Conservation (phyloP, 139 green algal genomes). For the Chlamydomonas asymmetrica region DNA sequence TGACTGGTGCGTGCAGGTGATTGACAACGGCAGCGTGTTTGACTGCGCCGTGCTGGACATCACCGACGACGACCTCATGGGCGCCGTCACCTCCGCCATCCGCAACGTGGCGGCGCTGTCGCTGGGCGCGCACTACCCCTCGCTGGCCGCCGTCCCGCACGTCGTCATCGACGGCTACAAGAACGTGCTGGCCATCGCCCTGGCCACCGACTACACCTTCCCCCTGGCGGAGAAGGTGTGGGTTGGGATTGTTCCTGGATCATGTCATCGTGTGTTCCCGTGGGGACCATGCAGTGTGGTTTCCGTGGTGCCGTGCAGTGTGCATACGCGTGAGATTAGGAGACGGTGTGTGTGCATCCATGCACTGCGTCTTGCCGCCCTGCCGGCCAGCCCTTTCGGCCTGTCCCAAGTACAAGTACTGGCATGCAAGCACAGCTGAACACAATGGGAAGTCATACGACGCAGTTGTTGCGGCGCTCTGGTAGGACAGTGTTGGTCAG, state of each 20-base stretch:
- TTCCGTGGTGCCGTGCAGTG: neutral
- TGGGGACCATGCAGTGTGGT: too few relatives aligned
- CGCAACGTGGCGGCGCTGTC: slow-evolving; percentile 87
- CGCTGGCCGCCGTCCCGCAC: slow-evolving; percentile 90
- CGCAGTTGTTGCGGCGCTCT: too few relatives aligned
- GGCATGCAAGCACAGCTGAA: too few relatives aligned
- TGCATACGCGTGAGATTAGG: too few relatives aligned
- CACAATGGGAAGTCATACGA: too few relatives aligned
- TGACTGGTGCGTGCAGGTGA: slow-evolving; percentile 64
- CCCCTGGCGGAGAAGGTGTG: slow-evolving; percentile 86
- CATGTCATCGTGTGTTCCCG: neutral
- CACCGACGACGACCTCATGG: slow-evolving; percentile 89
- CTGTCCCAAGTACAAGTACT: neutral
- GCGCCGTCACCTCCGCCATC: slow-evolving; percentile 66
- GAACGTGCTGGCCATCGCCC: slow-evolving; percentile 94
- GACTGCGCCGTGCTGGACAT: slow-evolving; percentile 92
- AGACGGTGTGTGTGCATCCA: neutral
- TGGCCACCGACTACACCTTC: slow-evolving; percentile 95
- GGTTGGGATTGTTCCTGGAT: neutral
- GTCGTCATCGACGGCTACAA: slow-evolving; percentile 98
- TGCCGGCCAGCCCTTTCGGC: neutral
- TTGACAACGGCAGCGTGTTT: slow-evolving; percentile 87
- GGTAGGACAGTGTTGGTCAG: too few relatives aligned
- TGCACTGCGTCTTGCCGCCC: neutral
- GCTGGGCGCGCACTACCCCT: slow-evolving; percentile 85